Percentiles rank a stretch among this genome's conserved stretches.
Conservation (phyloP, 2,329 filamentous ascomycete genomes). For the Bipolaris victoriae region DNA sequence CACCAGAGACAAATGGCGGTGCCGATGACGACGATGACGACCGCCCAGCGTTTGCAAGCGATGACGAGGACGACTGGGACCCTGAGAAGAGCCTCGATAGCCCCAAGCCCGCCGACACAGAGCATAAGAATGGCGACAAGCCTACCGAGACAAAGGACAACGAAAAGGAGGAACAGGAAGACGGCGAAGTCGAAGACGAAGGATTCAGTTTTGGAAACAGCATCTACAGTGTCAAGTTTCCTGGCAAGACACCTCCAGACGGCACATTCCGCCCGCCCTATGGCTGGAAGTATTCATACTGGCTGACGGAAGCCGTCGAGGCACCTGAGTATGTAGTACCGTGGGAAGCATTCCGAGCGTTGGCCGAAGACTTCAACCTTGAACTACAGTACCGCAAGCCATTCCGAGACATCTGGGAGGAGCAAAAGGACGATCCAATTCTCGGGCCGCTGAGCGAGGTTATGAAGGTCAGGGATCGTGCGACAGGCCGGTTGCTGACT, state of each 20-base stretch:
- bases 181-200: constrained; percentile 56
- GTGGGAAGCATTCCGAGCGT: constrained; percentile 94
- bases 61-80: constrained; percentile 53
- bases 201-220: constrained; percentile 86
- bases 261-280: constrained; percentile 93
- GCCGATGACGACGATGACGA: constrained; percentile 42
- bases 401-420: constrained; percentile 89
- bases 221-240: constrained; percentile 90
- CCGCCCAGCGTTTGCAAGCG: constrained; percentile 45
- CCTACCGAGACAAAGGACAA: constrained; percentile 33
- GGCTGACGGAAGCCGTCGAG: constrained; percentile 93
- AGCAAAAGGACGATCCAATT: constrained; percentile 83
- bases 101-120: constrained; percentile 44
- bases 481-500: constrained; percentile 70
- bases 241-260: constrained; percentile 79
- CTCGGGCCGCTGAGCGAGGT: constrained; percentile 86
- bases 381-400: constrained; percentile 93
- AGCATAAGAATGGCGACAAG: constrained; percentile 38
- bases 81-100: constrained; percentile 53
- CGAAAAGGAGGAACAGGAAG: constrained; percentile 52
- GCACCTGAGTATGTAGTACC: constrained; percentile 97
- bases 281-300: constrained; percentile 98
- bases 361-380: constrained; percentile 96
- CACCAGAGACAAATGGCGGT: constrained; percentile 43
- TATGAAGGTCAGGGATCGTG: constrained; percentile 87